Conservation (phyloP, 176 grass and related monocot genomes). For the Triticum urartu region DNA sequence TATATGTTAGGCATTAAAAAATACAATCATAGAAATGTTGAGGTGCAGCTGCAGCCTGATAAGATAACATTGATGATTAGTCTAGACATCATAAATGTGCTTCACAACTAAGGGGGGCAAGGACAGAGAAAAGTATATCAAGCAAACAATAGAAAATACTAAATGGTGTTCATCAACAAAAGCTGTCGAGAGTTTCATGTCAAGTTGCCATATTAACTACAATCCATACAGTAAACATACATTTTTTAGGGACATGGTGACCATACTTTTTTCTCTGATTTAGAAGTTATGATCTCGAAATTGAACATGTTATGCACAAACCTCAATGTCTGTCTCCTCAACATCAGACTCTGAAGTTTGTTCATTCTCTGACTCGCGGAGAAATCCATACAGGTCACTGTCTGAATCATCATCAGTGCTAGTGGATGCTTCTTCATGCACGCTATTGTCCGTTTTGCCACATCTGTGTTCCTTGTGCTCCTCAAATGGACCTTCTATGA, state of each 20-base stretch:
- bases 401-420: constrained; percentile 45
- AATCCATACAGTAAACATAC: not conserved
- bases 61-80: constrained; percentile 13
- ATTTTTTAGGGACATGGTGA: not conserved
- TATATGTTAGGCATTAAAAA: not conserved
- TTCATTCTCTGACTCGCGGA: constrained; percentile 65
- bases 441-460: not conserved
- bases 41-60: not conserved
- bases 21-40: not conserved
- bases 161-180: not conserved
- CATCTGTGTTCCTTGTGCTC: constrained; percentile 5
- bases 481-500: constrained; percentile 5
- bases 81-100: constrained; percentile 8
- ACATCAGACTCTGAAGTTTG: constrained; percentile 45
- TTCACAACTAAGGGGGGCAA: constrained; percentile 2
- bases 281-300: constrained; percentile 15
- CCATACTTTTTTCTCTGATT: not conserved
- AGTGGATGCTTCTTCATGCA: constrained; percentile 37
- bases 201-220: constrained; percentile 21
- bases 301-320: constrained; percentile 35
- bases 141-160: not conserved
- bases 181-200: not conserved
- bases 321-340: constrained; percentile 60
- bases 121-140: constrained; percentile 6
- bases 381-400: constrained; percentile 53